Evolutionary conservation across 2,329 filamentous ascomycete genomes (phyloP), one percentile per base, ranked within the genome.

Genomic region (Colletotrichum zoysiae): DNA sequence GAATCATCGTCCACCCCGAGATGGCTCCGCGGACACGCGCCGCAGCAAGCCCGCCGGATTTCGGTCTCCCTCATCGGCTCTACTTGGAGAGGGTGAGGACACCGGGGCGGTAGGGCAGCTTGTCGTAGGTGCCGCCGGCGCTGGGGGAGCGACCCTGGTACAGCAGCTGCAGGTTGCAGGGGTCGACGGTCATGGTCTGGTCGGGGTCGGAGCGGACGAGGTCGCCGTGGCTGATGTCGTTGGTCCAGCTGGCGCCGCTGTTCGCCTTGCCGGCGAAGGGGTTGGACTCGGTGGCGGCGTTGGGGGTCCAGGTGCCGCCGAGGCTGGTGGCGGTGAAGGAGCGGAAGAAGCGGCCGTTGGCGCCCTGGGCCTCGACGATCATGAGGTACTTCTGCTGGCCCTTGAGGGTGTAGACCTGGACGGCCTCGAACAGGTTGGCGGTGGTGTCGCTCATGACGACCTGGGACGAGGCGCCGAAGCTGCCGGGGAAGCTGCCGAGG

Each of bases 181-280:
- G 82, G 76, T 91, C 88, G 70, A 92, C 78, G 0, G 87, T 86
- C 81, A 90, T 86, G 1, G 89, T 92, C 82, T 92, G 86, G 75
- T 92, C 90, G 2, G 85, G 77, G 75, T 84, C 86, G 69, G 74
- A 83, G 70, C 90, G 85, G 68, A 91, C 76, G 51, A 92, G 78
- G 73, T 92, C 90, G 46, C 90, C 90, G 76, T 91, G 89, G 77
- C 87, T 90, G 77, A 92, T 91, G 71, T 91, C 89, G 78, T 91
- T 88, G 58, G 89, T 91, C 90, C 90, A 92, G 23, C 84, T 85
- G 1, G 88, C 88, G 48, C 88, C 90, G 61, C 86, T 90, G 81
- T 92, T 92, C 38, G 85, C 87, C 82, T 90, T 90, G 75, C 90
- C 88, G n/a, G 90, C 90, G 71, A 92, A 92, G 0, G 90, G 89